Conservation (phyloP, 495 filamentous ascomycete genomes). For the Neurospora sp. region DNA sequence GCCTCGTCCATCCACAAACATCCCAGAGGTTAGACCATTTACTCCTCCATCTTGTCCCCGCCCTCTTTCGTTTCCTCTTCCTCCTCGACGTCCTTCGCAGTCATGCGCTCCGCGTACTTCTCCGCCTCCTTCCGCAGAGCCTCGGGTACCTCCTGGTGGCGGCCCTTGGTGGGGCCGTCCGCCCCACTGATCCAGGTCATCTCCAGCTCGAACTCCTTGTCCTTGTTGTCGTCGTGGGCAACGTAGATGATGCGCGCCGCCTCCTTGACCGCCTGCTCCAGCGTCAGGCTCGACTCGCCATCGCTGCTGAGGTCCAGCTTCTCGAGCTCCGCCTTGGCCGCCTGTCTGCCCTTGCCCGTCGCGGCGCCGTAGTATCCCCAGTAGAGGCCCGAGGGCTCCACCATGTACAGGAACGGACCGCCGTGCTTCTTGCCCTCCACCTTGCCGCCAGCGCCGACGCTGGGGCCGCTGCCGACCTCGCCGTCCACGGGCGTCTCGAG, state of each 20-base stretch:
- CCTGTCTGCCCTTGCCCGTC: constrained; percentile 90
- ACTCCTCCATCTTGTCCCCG: constrained; percentile 67
- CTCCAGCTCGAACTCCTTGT: constrained; percentile 98
- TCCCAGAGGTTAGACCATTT: constrained; percentile 9
- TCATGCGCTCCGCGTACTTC: constrained; percentile 65
- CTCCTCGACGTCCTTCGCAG: constrained; percentile 69
- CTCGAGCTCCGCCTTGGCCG: constrained; percentile 94
- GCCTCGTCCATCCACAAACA: not conserved
- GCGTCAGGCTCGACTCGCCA: constrained; percentile 46
- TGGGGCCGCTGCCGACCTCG: constrained; percentile 71
- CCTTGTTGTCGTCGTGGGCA: constrained; percentile 90
- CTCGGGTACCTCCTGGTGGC: constrained; percentile 85
- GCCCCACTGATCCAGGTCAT: constrained; percentile 91
- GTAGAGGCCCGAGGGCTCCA: constrained; percentile 91
- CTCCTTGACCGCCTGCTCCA: constrained; percentile 87
- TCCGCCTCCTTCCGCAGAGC: constrained; percentile 85
- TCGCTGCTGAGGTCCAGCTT: constrained; percentile 80
- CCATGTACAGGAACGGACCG: constrained; percentile 93
- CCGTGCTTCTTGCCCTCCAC: constrained; percentile 63
- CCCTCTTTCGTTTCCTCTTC: constrained; percentile 47
- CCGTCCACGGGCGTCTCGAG: constrained; percentile 71
- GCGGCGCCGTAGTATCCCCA: constrained; percentile 99
- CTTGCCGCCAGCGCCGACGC: constrained; percentile 71
- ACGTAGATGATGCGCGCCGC: constrained; percentile 93
- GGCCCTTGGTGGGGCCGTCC: constrained; percentile 79